Base-by-base conservation (phyloP, 1,139 yeast species). In the Geotrichum fermentans region DNA sequence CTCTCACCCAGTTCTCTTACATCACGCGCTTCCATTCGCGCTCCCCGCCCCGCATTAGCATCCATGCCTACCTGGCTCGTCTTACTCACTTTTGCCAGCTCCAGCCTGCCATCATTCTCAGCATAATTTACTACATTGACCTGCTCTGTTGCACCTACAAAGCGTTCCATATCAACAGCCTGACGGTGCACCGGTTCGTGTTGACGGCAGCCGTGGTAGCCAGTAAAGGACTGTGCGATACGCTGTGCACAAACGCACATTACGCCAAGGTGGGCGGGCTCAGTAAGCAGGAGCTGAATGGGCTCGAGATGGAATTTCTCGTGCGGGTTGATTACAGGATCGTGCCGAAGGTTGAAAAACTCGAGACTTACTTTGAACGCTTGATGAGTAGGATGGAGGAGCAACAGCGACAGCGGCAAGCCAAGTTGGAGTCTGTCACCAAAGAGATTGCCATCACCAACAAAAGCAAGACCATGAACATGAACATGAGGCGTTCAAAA, bases 261-360 rank as follows among this genome's bases (percentile, higher is more conserved):
- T 92, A 92, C 63, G 96, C 97, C 11, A 85, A 86, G 63, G 97
- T 92, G 16, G 98, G 98, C 1, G 98, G 98, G 56, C 83, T 92
- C 6, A 88, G 92, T 33, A 72, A 84, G 39, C 77, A 82, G 53
- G 98, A 92, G 65, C 72, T 92, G 56, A 92, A 92, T 65, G 75
- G 92, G 52, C 72, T 92, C 42, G 98, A 92, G 63, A 80, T 85
- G 50, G 97, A 92, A 66, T 89, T 92, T 61, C 74, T 92, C 48
- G 78, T 79, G 43, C 73, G 90, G 55, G 92, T 92, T 10, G 81
- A 82, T 55, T 92, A 94, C 79, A 73, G 83, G 52, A 79, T 83
- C 13, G 74, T 83, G 5, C 89, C 89, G 0, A 72, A 59, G 8
- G 60, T 52, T 2, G 61, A 62, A 43, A 53, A 62, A 18, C 59